Evolutionary conservation across 2,329 filamentous ascomycete species (phyloP).

Genomic region (Teratosphaeria destructans): DNA sequence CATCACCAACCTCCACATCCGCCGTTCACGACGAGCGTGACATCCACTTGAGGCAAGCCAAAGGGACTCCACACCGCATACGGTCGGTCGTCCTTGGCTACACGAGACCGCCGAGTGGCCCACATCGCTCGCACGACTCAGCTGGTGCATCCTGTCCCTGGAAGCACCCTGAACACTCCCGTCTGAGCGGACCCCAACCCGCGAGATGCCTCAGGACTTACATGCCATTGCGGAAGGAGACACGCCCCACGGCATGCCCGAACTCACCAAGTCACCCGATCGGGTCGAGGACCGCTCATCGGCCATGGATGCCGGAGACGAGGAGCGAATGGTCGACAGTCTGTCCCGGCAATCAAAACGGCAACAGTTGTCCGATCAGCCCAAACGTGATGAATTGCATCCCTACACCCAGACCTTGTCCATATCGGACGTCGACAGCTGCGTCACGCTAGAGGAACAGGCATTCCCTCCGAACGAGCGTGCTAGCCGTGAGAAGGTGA

Average conservation of each 20-base stretch:
- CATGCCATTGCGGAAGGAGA: constrained; percentile 21
- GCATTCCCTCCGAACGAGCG: constrained; percentile 50
- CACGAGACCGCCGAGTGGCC: background rate
- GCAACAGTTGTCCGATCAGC: background rate
- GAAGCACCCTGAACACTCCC: background rate
- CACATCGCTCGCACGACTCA: background rate
- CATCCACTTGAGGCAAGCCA: background rate
- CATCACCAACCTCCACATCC: background rate
- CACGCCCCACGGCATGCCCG: constrained; percentile 10
- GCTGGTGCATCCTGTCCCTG: background rate
- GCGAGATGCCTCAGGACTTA: constrained; percentile 34
- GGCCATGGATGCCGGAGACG: constrained; percentile 4
- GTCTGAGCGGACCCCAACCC: background rate
- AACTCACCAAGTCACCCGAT: constrained; percentile 12
- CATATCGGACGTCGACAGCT: constrained; percentile 53
- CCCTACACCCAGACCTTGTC: constrained; percentile 67
- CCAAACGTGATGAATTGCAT: constrained; percentile 48
- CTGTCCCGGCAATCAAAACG: constrained; percentile 2
- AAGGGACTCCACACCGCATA: background rate
- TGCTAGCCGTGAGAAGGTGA: constrained; percentile 50
- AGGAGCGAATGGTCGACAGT: constrained; percentile 7
- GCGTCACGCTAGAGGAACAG: constrained; percentile 47
- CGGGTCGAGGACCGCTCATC: constrained; percentile 3
- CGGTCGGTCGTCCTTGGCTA: background rate
- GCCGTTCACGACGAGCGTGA: background rate